These are phyloP conservation scores for Cryphonectria nitschkei DNA, from an alignment of 2,329 filamentous ascomycete genomes.

Conservation along the genomic window DNA sequence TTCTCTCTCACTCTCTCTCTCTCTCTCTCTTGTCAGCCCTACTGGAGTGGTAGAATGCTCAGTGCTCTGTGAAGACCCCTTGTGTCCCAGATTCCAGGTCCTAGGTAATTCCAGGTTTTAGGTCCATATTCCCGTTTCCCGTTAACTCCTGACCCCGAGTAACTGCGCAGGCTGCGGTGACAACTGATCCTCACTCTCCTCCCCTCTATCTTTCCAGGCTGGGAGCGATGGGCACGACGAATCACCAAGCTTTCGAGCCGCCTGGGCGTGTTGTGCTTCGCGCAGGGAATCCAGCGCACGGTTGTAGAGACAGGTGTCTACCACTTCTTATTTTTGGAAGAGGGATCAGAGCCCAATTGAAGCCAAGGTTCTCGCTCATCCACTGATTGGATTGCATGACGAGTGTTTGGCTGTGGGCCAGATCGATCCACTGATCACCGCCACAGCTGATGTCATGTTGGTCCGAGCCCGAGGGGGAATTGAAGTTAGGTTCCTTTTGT, in stretches of 20 bases:
- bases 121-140: no score
- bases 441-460: conserved; percentile 2
- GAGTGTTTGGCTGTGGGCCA: background rate
- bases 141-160: background rate
- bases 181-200: background rate
- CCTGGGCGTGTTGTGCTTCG: background rate
- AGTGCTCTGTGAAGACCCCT: no score
- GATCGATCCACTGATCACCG: background rate
- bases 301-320: background rate
- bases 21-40: background rate
- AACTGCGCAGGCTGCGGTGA: background rate
- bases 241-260: background rate
- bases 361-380: background rate
- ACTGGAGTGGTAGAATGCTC: background rate
- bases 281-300: background rate
- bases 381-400: background rate
- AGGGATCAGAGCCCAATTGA: background rate
- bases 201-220: background rate
- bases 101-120: no score
- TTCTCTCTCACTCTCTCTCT: background rate
- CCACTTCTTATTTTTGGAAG: background rate
- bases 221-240: no score
- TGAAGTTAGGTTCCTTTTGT: background rate
- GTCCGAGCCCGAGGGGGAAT: background rate
- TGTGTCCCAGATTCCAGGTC: no score